Base-by-base conservation (phyloP, 2,329 filamentous ascomycete genomes). In the Aspergillus ustus region DNA sequence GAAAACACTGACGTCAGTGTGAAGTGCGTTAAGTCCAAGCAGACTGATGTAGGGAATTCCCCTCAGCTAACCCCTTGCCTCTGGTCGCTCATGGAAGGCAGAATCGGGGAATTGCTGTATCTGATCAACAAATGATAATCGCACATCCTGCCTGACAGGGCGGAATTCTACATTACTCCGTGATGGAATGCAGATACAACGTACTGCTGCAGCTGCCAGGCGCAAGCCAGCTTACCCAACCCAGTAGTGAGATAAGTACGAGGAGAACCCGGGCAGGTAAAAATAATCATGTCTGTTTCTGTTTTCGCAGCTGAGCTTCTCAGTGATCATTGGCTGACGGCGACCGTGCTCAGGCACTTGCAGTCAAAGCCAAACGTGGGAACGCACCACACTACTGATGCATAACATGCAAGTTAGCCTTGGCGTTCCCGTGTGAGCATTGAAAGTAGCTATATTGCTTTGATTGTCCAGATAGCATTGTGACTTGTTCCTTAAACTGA, bases 91-190 rank as follows among this genome's bases (percentile, higher is more conserved):
- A 44, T 44, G 11, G 40, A 29, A 29, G 28, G 29, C 45, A 43
- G 25, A 34, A 17, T 52, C 51, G 37, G 44, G 50, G 13, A 54
- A 62, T 59, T 57, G 51, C 43, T 56, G 57, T 31, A 20, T 59
- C 34, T 19, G 46, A 44, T 58, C 60, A 58, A 50, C 54, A 55
- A 46, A 53, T 60, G 59, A 65, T 65, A 60, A 55, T 64, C 63
- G 45, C 48, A 52, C 56, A 55, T 51, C 50, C 59, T 66, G 43
- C 66, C 64, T 43, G 50, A 62, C 62, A 45, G 22, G 56, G 61
- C 45, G 63, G 65, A 64, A 65, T 68, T 58, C 63, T 66, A 60
- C 66, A 68, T 68, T 52, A 66, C 51, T 53, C 25, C 48, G 9
- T 28, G 34, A 15, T 17, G 1, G 11, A 40, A 40, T 17, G 34